Base-by-base conservation (phyloP, 2,329 filamentous ascomycete species). In the Monascus ruber region DNA sequence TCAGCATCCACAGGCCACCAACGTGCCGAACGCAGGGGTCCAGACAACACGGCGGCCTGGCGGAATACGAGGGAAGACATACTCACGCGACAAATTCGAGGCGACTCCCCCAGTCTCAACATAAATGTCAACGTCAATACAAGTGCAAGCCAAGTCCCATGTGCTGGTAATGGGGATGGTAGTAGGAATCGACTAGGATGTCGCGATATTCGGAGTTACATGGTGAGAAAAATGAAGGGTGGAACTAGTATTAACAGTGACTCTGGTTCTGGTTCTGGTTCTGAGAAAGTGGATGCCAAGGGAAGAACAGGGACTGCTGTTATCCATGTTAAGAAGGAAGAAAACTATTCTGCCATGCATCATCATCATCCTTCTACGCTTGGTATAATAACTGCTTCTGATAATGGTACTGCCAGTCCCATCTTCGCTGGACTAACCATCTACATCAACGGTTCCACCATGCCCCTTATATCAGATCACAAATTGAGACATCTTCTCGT, bases 401-500 rank as follows among this genome's bases (percentile, higher is more conserved):
- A 4, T 25, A 17, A 34, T 9, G 24, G 26, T 5, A 35, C 34
- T 57, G 51, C 47, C 54, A 44, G 51, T 66, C 35, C 39, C n/a
- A 73, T 93, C 38, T 88, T 95, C 56, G 64, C 74, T 34, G 76
- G 79, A 10, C 71, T 87, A 24, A 79, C 76, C 37, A 74, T 94
- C 51, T 91, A 89, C 64, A 74, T 95, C 61, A 94, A 94, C 61
- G 87, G 87, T 44, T 88, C 83, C 48, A 94, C 86, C 2, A 74
- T 79, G 43, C 87, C 88, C 1, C 62, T 77, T 24, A 74, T 94
- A 45, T 93, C 85, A 9, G 88, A 95, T 60, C 84, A 94, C 65
- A 83, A 77, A 56, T 73, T 95, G 41, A 93, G 91, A 68, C 79
- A 80, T 40, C 61, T 93, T 10, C 72, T 95, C 31, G 76, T 73